Percentiles rank a stretch among this genome's conserved stretches.
Evolutionary conservation across 2,329 filamentous ascomycete species (phyloP).

Genomic region (Ceratocystis huliohia): DNA sequence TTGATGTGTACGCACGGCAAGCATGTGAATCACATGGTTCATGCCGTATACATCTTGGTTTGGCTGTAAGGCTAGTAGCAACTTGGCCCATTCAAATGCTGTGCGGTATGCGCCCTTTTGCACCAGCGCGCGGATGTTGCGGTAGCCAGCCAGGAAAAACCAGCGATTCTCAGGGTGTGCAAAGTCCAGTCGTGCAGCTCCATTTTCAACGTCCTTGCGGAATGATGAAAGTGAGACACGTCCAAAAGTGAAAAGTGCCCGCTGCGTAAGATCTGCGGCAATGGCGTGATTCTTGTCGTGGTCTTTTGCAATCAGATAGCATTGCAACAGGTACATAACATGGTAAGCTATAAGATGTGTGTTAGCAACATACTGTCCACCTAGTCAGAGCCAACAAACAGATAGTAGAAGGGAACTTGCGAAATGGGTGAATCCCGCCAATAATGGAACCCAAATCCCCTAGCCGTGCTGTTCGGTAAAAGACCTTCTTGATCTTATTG

Average conservation of each 20-base stretch:
- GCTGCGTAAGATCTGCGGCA: slow-evolving; percentile 75
- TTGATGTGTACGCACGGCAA: slow-evolving; percentile 71
- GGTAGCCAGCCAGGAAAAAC: slow-evolving; percentile 79
- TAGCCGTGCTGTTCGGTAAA: slow-evolving; percentile 64
- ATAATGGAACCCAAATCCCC: slow-evolving; percentile 77
- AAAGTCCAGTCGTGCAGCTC: slow-evolving; percentile 72
- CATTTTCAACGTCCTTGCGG: slow-evolving; percentile 58
- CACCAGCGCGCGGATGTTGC: slow-evolving; percentile 73
- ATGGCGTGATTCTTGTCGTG: slow-evolving; percentile 70
- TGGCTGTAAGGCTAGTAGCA: slow-evolving; percentile 63
- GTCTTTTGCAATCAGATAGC: slow-evolving; percentile 82
- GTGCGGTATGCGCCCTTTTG: slow-evolving; percentile 91
- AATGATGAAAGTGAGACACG: slow-evolving; percentile 76
- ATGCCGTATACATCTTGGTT: slow-evolving; percentile 68
- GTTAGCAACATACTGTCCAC: slow-evolving; percentile 39
- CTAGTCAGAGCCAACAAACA: slow-evolving; percentile 25
- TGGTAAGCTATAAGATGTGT: slow-evolving; percentile 53
- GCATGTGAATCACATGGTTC: slow-evolving; percentile 65
- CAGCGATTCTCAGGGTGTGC: slow-evolving; percentile 75
- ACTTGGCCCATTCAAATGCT: slow-evolving; percentile 83
- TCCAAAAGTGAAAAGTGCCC: slow-evolving; percentile 88
- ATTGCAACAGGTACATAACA: slow-evolving; percentile 83
- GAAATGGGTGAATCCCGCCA: slow-evolving; percentile 43
- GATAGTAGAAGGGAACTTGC: slow-evolving; percentile 26
- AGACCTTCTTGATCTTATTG: slow-evolving; percentile 59